phyloP scores from a whole-genome alignment of 2,329 filamentous ascomycete genomes.

The Aureobasidium sp. region DNA sequence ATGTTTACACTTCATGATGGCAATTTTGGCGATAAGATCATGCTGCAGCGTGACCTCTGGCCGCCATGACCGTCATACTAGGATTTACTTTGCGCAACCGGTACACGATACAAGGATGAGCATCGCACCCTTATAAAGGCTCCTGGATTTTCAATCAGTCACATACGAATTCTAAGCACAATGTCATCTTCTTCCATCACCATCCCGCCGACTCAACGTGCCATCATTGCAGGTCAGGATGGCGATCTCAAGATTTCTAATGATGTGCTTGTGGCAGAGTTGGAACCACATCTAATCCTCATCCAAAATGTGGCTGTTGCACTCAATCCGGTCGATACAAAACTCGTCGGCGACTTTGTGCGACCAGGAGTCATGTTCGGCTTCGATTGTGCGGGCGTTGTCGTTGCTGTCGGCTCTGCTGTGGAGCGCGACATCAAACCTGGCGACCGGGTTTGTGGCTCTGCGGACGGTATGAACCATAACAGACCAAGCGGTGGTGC shows the following conservation, averaged over 20 bases:
- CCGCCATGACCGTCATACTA: too few species aligned
- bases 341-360: conserved; percentile 27
- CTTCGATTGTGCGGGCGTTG: conserved; percentile 32
- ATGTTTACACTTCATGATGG: too few species aligned
- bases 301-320: conserved; percentile 24
- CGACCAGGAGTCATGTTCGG: conserved; percentile 29
- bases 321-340: conserved; percentile 34
- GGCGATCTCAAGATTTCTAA: not conserved
- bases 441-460: conserved; percentile 14
- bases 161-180: too few species aligned
- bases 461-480: conserved; percentile 10
- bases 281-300: conserved; percentile 4
- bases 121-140: too few species aligned
- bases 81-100: too few species aligned
- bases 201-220: conserved; percentile 5
- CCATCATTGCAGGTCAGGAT: conserved; percentile 1
- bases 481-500: conserved; percentile 7
- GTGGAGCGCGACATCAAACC: conserved; percentile 1
- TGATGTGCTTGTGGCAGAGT: not conserved
- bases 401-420: conserved; percentile 25
- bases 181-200: not conserved
- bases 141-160: too few species aligned
- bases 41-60: too few species aligned
- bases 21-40: too few species aligned
- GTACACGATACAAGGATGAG: too few species aligned